A percentile compares a stretch with the other conserved stretches of the same genome.
Evolutionary conservation across 495 filamentous ascomycete species (phyloP).

Genomic region (Aspergillus homomorphus): DNA sequence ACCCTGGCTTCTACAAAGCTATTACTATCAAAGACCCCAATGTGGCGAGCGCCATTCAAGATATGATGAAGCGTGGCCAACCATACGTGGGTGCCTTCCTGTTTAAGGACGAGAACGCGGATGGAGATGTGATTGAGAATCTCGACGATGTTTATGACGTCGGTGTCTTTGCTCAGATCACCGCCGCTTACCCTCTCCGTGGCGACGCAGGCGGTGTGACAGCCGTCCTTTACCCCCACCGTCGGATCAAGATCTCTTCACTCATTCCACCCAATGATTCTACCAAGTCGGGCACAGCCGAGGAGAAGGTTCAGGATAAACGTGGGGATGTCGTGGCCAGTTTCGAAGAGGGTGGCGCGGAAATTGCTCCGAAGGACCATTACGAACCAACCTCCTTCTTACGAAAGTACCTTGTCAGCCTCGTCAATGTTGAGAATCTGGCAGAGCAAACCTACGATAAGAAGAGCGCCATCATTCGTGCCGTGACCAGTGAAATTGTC

Average conservation of each 20-base stretch:
- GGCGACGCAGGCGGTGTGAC: slow-evolving; percentile 78
- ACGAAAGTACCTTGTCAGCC: slow-evolving; percentile 80
- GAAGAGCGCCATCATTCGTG: slow-evolving; percentile 79
- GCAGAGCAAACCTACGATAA: slow-evolving; percentile 83
- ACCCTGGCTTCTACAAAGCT: slow-evolving; percentile 98
- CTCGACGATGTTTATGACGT: slow-evolving; percentile 88
- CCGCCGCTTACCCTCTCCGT: slow-evolving; percentile 84
- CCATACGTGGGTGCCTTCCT: slow-evolving; percentile 96
- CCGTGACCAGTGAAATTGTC: slow-evolving; percentile 94
- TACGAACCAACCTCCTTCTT: slow-evolving; percentile 93
- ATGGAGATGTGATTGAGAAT: slow-evolving; percentile 86
- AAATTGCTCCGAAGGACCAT: slow-evolving; percentile 48
- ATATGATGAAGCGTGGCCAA: slow-evolving; percentile 97
- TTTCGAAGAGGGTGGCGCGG: slow-evolving; percentile 73
- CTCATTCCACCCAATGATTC: slow-evolving; percentile 64
- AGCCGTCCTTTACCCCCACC: slow-evolving; percentile 91
- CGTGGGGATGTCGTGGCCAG: slow-evolving; percentile 94
- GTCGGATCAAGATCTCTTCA: slow-evolving; percentile 84
- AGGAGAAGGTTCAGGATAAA: slow-evolving; percentile 64
- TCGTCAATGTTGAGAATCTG: slow-evolving; percentile 93
- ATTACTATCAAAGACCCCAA: slow-evolving; percentile 90
- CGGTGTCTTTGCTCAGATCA: slow-evolving; percentile 96
- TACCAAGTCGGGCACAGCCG: slow-evolving; percentile 37
- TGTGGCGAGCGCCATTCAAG: slow-evolving; percentile 84
- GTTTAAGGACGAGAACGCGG: slow-evolving; percentile 91